Conservation (phyloP, 345 rosid genomes). For the Luvunga scandens region DNA sequence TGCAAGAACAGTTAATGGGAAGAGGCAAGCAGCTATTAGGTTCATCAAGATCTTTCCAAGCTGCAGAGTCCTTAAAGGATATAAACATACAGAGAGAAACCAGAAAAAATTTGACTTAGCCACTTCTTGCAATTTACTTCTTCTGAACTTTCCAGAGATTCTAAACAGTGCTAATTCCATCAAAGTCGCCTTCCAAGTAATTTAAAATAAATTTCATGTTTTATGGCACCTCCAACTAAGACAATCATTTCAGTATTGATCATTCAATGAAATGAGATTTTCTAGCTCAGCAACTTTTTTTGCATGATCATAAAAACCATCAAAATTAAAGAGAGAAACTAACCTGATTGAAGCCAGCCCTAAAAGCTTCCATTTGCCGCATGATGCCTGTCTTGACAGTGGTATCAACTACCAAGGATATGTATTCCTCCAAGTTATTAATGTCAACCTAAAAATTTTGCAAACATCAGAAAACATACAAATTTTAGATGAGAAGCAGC, state of each 20-base stretch:
- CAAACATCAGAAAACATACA: neutral
- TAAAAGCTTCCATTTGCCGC: constrained; percentile 88
- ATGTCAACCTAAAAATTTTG: constrained; percentile 60
- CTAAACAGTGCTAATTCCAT: neutral
- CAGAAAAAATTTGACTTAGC: neutral
- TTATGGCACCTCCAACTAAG: neutral
- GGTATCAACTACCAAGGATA: constrained; percentile 84
- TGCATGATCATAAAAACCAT: neutral
- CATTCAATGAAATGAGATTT: neutral
- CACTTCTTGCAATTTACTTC: neutral
- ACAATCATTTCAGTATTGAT: neutral
- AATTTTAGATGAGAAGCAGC: neutral
- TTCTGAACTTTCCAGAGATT: neutral
- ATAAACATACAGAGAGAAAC: neutral
- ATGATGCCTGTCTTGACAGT: constrained; percentile 78
- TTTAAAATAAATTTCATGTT: neutral
- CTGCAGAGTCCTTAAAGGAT: neutral
- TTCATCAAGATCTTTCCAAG: neutral
- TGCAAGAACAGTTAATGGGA: neutral
- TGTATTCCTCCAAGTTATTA: constrained; percentile 80
- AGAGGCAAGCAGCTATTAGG: neutral
- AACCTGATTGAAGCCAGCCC: constrained; percentile 97
- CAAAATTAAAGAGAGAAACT: constrained; percentile 8
- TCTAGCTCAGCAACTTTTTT: neutral
- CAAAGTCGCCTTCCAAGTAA: neutral